phyloP scores from a whole-genome alignment of 345 rosid genomes.

The Eucalyptus shirleyi region DNA sequence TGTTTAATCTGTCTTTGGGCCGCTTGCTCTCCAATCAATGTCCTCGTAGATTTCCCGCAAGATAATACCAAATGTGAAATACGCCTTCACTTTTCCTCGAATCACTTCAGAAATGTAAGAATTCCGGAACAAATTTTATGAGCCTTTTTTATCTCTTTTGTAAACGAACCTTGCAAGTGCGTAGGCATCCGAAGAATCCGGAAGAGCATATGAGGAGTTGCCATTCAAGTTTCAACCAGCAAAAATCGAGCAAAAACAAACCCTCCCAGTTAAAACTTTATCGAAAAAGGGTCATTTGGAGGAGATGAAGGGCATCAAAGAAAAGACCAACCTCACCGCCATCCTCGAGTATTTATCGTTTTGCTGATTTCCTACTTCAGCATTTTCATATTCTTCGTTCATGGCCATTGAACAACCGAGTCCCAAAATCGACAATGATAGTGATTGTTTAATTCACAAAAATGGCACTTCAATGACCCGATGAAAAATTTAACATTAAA shows the following conservation, averaged over 20 bases:
- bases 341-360: neutral
- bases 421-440: neutral
- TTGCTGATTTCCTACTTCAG: neutral
- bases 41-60: neutral
- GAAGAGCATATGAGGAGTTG: no score
- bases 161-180: no score
- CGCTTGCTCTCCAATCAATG: no score
- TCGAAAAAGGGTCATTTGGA: neutral
- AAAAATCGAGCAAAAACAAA: no score
- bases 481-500: neutral
- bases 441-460: neutral
- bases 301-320: neutral
- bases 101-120: no score
- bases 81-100: no score
- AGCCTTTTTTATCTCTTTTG: no score
- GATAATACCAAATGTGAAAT: no score
- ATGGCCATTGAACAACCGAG: constrained; percentile 15
- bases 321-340: constrained; percentile 33
- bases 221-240: no score
- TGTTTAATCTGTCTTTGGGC: neutral
- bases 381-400: neutral
- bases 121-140: no score
- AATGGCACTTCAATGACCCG: neutral
- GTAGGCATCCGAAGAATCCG: no score
- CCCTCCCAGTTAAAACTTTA: no score